Conservation (phyloP, 371 early-diverging fungal genomes). For the Saksenaea vasiformis region DNA sequence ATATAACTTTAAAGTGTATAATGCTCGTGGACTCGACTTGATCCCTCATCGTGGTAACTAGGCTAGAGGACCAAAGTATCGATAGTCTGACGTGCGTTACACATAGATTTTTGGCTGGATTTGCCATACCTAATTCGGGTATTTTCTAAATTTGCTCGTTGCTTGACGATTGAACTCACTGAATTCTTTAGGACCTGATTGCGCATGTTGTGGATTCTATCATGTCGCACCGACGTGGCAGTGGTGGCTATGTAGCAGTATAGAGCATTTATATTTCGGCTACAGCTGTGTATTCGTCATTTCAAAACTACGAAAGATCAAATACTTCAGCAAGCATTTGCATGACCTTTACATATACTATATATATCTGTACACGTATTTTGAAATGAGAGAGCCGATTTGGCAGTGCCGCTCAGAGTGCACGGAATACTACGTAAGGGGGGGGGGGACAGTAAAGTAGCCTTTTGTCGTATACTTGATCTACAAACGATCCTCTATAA, state of each 20-base stretch:
- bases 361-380: neutral
- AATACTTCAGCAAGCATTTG: too few species aligned
- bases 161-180: neutral
- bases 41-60: constrained; percentile 61
- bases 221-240: constrained; percentile 47
- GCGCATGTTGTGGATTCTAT: constrained; percentile 47
- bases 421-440: too few species aligned
- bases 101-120: constrained; percentile 51
- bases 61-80: neutral
- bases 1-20: constrained; percentile 61
- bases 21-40: constrained; percentile 60
- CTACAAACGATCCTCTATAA: too few species aligned
- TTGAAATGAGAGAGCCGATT: neutral
- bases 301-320: neutral
- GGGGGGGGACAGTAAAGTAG: too few species aligned
- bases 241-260: constrained; percentile 53
- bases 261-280: constrained; percentile 10
- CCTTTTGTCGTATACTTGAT: too few species aligned
- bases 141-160: neutral
- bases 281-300: neutral
- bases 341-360: neutral
- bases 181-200: constrained; percentile 33
- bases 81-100: neutral
- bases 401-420: too few species aligned
- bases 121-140: constrained; percentile 51